Base-by-base conservation (phyloP, 106 monocot species). In the Hemerocallis citrina region DNA sequence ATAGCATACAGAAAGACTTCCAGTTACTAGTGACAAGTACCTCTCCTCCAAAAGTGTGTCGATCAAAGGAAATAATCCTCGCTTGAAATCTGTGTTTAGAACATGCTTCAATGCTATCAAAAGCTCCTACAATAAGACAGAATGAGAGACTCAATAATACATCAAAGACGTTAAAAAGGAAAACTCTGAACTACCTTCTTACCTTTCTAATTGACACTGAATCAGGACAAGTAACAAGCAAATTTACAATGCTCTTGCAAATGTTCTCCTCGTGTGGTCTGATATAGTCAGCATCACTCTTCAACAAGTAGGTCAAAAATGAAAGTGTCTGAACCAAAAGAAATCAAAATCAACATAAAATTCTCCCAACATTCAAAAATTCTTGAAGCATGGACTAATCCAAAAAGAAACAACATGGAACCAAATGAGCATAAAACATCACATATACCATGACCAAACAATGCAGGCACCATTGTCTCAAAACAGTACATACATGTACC, bases 191-290 rank as follows among this genome's bases (percentile, higher is more conserved):
- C 43, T 40, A 9, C 63, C 12, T 19, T 16, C 73, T 51, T 45
- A 86, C 95, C 88, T 88, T 98, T 66, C 98, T 79, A 38, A 92
- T 92, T 24, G 91, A 84, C 48, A 92, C 82, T 28, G 98, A 84
- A 55, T 98, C 98, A n/a, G 98, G 98, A 47, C 98, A 98, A 13
- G 91, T 92, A 44, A 98, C 91, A 60, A 98, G 88, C 81, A 98
- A 75, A 72, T 84, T 98, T 14, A 98, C 98, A 61, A 98, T 92
- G 47, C 98, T 98, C 67, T 88, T 91, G 74, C 98, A 98, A 12
- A 98, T 91, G 73, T 75, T 88, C 68, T 98, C 98, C 64, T 98
- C 98, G 33, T 98, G 88, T 8, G 83, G 79, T 66, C 74, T 81
- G 67, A 98, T 92, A 67, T 79, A 80, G 36, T 98, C 91, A 43